Evolutionary conservation across 2,329 filamentous ascomycete species (phyloP), one percentile per base, ranked within the genome.

Genomic region (Pseudodiploospora longispora): DNA sequence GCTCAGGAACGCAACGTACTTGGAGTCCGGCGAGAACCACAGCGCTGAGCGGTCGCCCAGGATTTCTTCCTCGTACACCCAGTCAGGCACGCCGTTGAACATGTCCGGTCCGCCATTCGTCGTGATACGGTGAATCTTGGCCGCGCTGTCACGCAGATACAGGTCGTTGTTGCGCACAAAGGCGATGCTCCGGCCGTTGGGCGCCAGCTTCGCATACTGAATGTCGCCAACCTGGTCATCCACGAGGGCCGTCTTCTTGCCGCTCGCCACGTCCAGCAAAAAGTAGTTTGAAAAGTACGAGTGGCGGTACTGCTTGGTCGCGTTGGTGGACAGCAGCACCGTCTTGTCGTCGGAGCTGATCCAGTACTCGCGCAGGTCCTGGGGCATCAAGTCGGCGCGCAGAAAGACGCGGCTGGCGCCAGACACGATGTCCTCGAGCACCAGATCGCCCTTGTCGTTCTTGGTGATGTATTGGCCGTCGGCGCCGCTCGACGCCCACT

Each of bases 1-100:
- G 39, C 88, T 82, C 49, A 97, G 68, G 61, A 94, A 96, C 4
- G 91, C 88, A 45, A 96, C 64, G 58, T 85, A 95, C 55, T 87
- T 82, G 34, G 88, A 89, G 61, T 93, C 88, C 27, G 83, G 78
- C 10, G 87, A 90, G 86, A 89, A 96, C 91, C 91, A 97, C 1
- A 90, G 87, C 2, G 86, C 87, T 47, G 78, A 87, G 52, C 87
- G 85, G 2, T 76, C 80, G 4, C 71, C 65, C 50, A 95, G 85
- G 4, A 68, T 61, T 45, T 68, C 65, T 47, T 74, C 70, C 59
- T 93, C 87, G 54, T 94, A 95, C 0, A 96, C 91, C 91, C 91
- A 84, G 54, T 83, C 80, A 0, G 80, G 80, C 1, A 83, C 71
- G 4, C 69, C 80, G 47, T 83, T 76, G 63, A 83, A 86, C 52